Evolutionary conservation across 768 basidiomycete species (phyloP), one percentile per base, ranked within the genome.

Genomic region (Xerocomus brunneocitrinus): DNA sequence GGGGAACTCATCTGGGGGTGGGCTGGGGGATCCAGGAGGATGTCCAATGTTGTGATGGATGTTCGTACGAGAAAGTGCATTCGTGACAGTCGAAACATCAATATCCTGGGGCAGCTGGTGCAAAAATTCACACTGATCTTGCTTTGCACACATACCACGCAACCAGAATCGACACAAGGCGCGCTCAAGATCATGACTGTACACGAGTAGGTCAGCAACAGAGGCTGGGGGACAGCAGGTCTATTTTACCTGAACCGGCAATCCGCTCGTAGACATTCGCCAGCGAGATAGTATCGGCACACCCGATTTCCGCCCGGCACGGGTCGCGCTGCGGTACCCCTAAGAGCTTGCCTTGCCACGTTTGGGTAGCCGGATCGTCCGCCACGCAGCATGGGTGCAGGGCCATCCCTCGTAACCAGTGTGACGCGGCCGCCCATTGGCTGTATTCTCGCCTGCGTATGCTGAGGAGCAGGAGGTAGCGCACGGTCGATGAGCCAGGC

Each of bases 131-230:
- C 95, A 98, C 58, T 80, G 83, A 53, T 95, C 94, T 50, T 94
- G 90, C 70, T 99, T 99, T 30, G 95, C 91, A 65, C 97, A 99
- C 42, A 93, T 93, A 5, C 95, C 95, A 47, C 95, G 83, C 30
- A 99, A 79, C 97, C 97, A 99, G 76, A 99, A 99, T 34, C 97
- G 87, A 73, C 90, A 94, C 22, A 98, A 69, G 2, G 95, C 95
- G 39, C 95, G 83, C 69, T 98, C 95, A 4, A 97, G 80, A 64
- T 98, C 95, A 66, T 97, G 95, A 62, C 95, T 97, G 60, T 3
- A 50, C 46, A 50, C 38, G 49, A 49, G 54, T 27, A 58, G 52
- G 56, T 61, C 47, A 62, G 57, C 19, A 22, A 49, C 25, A 47
- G 40, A 35, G 52, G 3, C 12, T 54, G 49, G 24, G 19, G 43